phyloP scores from a whole-genome alignment of 225 moss, liverwort and hornwort species.

The Marchantia paleacea region DNA sequence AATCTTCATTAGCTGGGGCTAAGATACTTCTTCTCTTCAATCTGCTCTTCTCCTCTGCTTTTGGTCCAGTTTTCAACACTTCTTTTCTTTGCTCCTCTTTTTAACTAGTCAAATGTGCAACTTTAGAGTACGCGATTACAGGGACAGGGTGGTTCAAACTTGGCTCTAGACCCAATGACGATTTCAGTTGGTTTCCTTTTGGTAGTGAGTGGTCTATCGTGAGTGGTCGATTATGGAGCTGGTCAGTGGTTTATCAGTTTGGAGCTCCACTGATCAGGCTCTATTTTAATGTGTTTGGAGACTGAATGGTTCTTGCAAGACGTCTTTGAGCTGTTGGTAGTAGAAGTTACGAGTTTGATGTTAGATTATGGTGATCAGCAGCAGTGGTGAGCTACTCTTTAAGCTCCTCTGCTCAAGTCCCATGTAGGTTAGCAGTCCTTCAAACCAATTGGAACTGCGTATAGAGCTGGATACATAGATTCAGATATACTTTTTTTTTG shows the following conservation, averaged over 20 bases:
- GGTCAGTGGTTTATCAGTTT: background rate
- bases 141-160: background rate
- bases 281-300: background rate
- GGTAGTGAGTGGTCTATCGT: conserved; percentile 1
- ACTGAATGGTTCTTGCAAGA: background rate
- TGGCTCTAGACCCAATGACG: conserved; percentile 1
- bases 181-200: background rate
- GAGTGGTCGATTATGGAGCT: conserved; percentile 4
- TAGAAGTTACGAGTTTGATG: background rate
- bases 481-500: conserved; percentile 2
- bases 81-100: background rate
- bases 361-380: background rate
- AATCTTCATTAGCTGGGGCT: conserved; percentile 20
- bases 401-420: background rate
- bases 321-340: background rate
- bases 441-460: background rate
- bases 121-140: background rate
- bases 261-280: background rate
- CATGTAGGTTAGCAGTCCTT: conserved; percentile 13
- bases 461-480: conserved; percentile 9
- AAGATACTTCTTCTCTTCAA: conserved; percentile 5
- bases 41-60: conserved; percentile 5
- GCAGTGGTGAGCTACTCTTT: background rate
- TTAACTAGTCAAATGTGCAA: background rate
- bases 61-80: background rate